phyloP scores from a whole-genome alignment of 1,139 yeast genomes.

The Diutina rugosa region DNA sequence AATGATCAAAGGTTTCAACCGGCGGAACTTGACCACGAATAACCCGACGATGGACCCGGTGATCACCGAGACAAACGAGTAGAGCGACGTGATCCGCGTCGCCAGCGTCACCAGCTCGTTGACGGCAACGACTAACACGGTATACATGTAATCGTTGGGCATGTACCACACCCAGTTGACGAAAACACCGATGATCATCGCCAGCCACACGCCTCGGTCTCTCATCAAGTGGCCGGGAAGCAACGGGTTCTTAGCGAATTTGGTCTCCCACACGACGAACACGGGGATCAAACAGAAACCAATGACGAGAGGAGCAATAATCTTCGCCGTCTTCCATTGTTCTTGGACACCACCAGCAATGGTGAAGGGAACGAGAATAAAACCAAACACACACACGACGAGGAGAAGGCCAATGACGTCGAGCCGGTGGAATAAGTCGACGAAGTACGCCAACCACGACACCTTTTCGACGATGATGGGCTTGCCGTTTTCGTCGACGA shows the following conservation, averaged over 20 bases:
- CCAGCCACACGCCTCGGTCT: slow-evolving; percentile 2
- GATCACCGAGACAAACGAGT: slow-evolving; percentile 53
- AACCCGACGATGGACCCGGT: slow-evolving; percentile 32
- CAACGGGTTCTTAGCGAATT: neutral
- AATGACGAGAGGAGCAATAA: slow-evolving; percentile 1
- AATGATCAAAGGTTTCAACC: slow-evolving; percentile 1
- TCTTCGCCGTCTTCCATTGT: slow-evolving; percentile 5
- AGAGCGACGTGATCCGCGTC: slow-evolving; percentile 48
- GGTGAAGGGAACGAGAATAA: slow-evolving; percentile 2
- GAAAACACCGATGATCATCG: neutral
- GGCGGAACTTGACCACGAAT: neutral
- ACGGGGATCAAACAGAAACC: slow-evolving; percentile 1
- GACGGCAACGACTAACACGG: slow-evolving; percentile 52
- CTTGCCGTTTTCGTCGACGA: slow-evolving; percentile 8
- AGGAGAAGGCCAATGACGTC: slow-evolving; percentile 2
- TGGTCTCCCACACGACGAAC: slow-evolving; percentile 1
- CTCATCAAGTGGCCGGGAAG: neutral
- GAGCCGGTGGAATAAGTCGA: neutral
- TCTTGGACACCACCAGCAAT: slow-evolving; percentile 1
- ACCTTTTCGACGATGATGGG: neutral
- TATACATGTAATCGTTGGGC: slow-evolving; percentile 28
- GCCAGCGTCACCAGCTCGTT: slow-evolving; percentile 47
- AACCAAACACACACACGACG: neutral
- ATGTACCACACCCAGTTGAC: slow-evolving; percentile 1
- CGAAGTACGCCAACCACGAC: neutral